Evolutionary conservation across 805 yeast genomes (phyloP), one percentile per base, ranked within the genome.

Genomic region (Starmerella apis): DNA sequence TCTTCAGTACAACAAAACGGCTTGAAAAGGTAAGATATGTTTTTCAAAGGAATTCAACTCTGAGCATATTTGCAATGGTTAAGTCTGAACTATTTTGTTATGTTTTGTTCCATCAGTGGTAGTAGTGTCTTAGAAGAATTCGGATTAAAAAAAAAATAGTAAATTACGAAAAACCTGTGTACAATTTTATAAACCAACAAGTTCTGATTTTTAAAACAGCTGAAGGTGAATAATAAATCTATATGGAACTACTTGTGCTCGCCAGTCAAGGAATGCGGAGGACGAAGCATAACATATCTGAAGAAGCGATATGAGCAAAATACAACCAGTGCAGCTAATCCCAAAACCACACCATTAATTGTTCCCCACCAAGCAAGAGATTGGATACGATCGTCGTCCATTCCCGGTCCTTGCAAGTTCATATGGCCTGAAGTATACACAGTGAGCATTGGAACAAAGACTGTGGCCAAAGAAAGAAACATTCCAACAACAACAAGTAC

Each of bases 341-440:
- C 46, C 5, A 19, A 16, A 11, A 43, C 46, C 7, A 43, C 20
- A 6, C 46, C 46, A 19, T 27, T 32, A 16, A 43, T 43, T 6
- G 37, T 14, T 2, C 46, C 46, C 46, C 46, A 43, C 36, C 46
- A 31, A 5, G 36, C 46, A 6, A 43, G 44, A 32, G 46, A 43
- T 18, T 41, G 24, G 4, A 20, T 43, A 10, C n/a, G 19, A n/a
- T 19, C 11, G 4, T 16, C n/a, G 36, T 28, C 35, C 43, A 46
- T 35, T 24, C 50, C 50, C 2, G 50, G 50, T 1, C 45, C 44
- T 10, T 30, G 33, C 3, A 47, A 32, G 23, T 47, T 47, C 50
- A 47, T 47, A 35, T 47, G 50, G 3, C 27, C 50, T 13, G 50
- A 33, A 2, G 50, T 47, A 39, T 22, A 47, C 13, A 47, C 50